A percentile compares a stretch with the other conserved stretches of the same genome.
phyloP scores from a whole-genome alignment of 805 yeast genomes.

The Metschnikowia similis region DNA sequence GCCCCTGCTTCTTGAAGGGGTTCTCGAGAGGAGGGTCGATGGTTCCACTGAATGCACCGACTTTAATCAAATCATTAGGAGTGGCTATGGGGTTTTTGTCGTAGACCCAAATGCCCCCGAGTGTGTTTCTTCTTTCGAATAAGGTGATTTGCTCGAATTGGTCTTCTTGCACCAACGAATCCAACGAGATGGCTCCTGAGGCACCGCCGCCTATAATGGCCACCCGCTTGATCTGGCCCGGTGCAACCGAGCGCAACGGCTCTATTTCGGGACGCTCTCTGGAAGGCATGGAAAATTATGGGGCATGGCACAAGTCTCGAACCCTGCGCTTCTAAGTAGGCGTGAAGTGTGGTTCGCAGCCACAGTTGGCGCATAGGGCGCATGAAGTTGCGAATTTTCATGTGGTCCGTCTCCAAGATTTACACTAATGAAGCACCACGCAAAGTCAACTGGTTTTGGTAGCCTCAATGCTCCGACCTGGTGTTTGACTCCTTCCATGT shows the following conservation, averaged over 20 bases:
- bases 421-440: too few relatives aligned
- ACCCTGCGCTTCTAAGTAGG: neutral
- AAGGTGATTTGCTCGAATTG: conserved; percentile 30
- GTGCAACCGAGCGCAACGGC: neutral
- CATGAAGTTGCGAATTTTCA: neutral
- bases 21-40: conserved; percentile 24
- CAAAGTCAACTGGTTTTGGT: too few relatives aligned
- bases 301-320: neutral
- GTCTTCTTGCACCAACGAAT: conserved; percentile 32
- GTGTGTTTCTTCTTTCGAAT: conserved; percentile 36
- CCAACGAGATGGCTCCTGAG: conserved; percentile 42
- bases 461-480: too few relatives aligned
- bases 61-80: conserved; percentile 12
- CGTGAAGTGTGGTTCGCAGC: conserved; percentile 13
- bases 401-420: neutral
- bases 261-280: neutral
- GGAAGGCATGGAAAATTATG: conserved; percentile 1
- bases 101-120: conserved; percentile 44
- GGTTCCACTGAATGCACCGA: conserved; percentile 19
- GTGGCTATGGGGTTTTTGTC: conserved; percentile 19
- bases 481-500: too few relatives aligned
- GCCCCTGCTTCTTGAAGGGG: conserved; percentile 16
- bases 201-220: conserved; percentile 54
- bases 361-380: conserved; percentile 6
- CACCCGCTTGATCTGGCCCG: conserved; percentile 20